Base-by-base conservation (phyloP, 371 early-diverging fungal species). In the Blakeslea trispora region DNA sequence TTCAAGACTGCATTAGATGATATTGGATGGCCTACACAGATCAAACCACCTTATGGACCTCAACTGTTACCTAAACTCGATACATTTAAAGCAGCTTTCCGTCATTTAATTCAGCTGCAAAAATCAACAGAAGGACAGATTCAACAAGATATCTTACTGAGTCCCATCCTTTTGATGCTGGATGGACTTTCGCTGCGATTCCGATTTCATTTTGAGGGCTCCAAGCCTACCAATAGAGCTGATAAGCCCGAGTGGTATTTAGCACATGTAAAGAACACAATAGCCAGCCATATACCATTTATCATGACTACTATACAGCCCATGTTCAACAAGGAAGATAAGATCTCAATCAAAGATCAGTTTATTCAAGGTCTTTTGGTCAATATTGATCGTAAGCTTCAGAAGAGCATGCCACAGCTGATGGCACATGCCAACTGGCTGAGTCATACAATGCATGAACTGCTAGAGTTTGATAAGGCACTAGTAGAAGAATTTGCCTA, bases 191-290 rank as follows among this genome's bases (percentile, higher is more conserved):
- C 85, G 3, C 54, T 89, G 21, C 74, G 91, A 45, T 91, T 92
- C 74, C 73, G 81, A 50, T 93, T 79, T 53, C 92, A 93, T 63
- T 93, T 93, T 65, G 89, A 88, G 43, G 83, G 87, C 5, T 78
- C 79, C 18, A 77, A 88, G 37, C 84, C 87, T 2, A 93, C 94
- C 0, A 92, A 90, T 58, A 82, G 92, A 28, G 70, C 88, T 1
- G 94, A 93, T 61, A 92, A 91, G 87, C 92, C 94, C 21, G 94
- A 94, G 68, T 92, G 92, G 94, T 88, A 86, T 61, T 71, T 94
- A 34, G 78, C 82, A 1, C 87, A 89, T 50, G 71, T 88, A n/a
- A 75, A 89, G 46, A 81, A 77, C 21, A 74, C 83, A 34, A 81
- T 90, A 37, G 43, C 69, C 1, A 53, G 66, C 0, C 81, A 71